These are phyloP conservation scores for Alternaria panax DNA, from an alignment of 2,329 filamentous ascomycete genomes.

Conservation along the genomic window DNA sequence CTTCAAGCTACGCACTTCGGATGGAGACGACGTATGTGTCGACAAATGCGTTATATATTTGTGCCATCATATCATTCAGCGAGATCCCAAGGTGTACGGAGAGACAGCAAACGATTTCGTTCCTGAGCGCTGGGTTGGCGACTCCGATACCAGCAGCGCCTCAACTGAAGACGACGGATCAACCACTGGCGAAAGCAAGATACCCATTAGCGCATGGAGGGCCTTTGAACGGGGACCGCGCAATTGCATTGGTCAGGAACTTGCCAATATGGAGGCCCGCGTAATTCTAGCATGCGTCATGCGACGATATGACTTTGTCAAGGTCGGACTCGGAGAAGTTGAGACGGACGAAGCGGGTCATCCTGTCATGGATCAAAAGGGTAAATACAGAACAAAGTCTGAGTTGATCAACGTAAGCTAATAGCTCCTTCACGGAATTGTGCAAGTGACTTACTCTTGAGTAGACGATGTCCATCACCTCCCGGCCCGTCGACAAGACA, in stretches of 20 bases:
- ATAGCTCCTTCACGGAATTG: no score
- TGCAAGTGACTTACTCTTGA: conserved; percentile 13
- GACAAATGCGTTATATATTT: conserved; percentile 57
- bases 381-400: conserved; percentile 39
- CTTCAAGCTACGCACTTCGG: conserved; percentile 54
- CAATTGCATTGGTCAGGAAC: conserved; percentile 66
- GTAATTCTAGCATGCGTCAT: conserved; percentile 57
- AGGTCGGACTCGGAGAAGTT: conserved; percentile 44
- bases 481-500: conserved; percentile 42
- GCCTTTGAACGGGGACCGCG: conserved; percentile 64
- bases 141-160: conserved; percentile 32
- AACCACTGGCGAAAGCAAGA: conserved; percentile 26
- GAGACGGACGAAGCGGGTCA: conserved; percentile 32
- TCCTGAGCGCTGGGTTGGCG: conserved; percentile 51
- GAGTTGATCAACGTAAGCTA: conserved; percentile 46
- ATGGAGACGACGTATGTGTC: conserved; percentile 53
- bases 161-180: conserved; percentile 21
- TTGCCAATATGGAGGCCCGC: conserved; percentile 62
- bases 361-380: conserved; percentile 38
- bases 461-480: conserved; percentile 41
- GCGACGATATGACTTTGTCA: conserved; percentile 45
- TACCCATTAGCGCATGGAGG: conserved; percentile 58
- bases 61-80: conserved; percentile 52
- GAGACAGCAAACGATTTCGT: conserved; percentile 41
- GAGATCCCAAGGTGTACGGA: conserved; percentile 44